phyloP scores from a whole-genome alignment of 768 basidiomycete genomes.

The Pleurotus djamor region DNA sequence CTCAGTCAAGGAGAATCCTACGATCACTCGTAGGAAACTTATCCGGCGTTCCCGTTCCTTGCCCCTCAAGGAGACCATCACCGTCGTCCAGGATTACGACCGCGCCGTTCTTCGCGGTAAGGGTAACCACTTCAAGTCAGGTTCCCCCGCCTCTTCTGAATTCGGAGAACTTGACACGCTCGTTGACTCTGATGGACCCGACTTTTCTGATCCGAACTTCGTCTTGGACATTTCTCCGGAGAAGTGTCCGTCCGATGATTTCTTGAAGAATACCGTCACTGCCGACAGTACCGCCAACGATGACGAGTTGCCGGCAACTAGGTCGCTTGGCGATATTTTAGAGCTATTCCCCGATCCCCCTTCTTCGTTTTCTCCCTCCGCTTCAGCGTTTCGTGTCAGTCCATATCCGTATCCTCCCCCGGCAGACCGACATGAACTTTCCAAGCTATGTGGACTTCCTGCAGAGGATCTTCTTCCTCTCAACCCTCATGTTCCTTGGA shows the following conservation, averaged over 20 bases:
- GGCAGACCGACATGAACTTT: neutral
- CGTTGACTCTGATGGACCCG: too few species aligned
- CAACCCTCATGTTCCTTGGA: conserved; percentile 1
- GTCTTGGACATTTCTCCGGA: conserved; percentile 1
- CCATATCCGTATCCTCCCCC: neutral
- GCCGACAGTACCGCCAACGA: too few species aligned
- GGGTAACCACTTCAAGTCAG: too few species aligned
- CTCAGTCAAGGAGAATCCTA: neutral
- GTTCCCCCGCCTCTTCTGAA: neutral
- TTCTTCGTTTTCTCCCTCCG: neutral
- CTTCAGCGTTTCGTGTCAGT: neutral
- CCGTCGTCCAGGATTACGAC: too few species aligned
- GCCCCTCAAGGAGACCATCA: neutral
- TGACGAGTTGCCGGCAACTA: neutral
- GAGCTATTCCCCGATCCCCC: neutral
- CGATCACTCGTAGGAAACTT: neutral
- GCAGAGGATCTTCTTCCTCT: conserved; percentile 1
- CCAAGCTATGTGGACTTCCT: neutral
- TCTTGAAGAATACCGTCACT: too few species aligned
- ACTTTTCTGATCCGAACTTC: neutral
- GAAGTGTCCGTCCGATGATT: neutral
- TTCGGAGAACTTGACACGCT: neutral
- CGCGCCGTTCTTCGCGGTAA: too few species aligned
- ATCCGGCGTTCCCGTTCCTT: conserved; percentile 3
- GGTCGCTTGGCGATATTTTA: neutral